phyloP scores from a whole-genome alignment of 495 filamentous ascomycete species.

The Annulohypoxylon bovei region DNA sequence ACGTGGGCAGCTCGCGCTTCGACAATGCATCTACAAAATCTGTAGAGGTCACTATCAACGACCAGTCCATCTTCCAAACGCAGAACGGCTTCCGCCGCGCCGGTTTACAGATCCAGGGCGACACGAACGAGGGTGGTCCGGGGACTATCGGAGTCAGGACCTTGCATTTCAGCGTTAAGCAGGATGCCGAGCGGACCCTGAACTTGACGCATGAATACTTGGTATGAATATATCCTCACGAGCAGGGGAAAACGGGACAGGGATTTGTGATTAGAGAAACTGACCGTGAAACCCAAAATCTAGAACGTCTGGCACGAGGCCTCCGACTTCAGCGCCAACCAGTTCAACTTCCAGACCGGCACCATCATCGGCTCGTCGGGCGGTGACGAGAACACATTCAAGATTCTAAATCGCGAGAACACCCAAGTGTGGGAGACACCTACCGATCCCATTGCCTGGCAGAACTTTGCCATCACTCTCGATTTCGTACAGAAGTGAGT shows the following conservation, averaged over 20 bases:
- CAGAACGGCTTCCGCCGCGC: conserved; percentile 67
- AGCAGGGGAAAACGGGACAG: not conserved
- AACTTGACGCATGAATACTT: conserved; percentile 67
- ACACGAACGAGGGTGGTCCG: conserved; percentile 60
- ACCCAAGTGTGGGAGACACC: conserved; percentile 58
- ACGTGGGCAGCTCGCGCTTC: conserved; percentile 52
- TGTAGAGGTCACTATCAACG: conserved; percentile 60
- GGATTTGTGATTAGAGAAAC: not conserved
- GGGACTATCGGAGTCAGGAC: conserved; percentile 59
- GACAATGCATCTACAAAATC: conserved; percentile 52
- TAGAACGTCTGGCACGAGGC: conserved; percentile 66
- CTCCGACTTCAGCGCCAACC: conserved; percentile 63
- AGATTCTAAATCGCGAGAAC: conserved; percentile 59
- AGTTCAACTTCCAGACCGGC: conserved; percentile 65
- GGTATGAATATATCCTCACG: conserved; percentile 25
- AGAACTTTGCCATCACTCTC: conserved; percentile 67
- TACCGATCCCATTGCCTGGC: conserved; percentile 57
- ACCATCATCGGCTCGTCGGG: conserved; percentile 58
- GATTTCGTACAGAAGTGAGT: conserved; percentile 62
- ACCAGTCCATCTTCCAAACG: conserved; percentile 63
- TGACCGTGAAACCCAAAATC: conserved; percentile 4
- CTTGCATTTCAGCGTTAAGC: conserved; percentile 63
- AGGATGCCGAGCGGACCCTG: conserved; percentile 56
- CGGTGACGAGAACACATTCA: conserved; percentile 55
- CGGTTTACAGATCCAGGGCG: conserved; percentile 60